Evolutionary conservation across 1,284 basidiomycete genomes (phyloP).

Genomic region (Cutaneotrichosporon dermatis): DNA sequence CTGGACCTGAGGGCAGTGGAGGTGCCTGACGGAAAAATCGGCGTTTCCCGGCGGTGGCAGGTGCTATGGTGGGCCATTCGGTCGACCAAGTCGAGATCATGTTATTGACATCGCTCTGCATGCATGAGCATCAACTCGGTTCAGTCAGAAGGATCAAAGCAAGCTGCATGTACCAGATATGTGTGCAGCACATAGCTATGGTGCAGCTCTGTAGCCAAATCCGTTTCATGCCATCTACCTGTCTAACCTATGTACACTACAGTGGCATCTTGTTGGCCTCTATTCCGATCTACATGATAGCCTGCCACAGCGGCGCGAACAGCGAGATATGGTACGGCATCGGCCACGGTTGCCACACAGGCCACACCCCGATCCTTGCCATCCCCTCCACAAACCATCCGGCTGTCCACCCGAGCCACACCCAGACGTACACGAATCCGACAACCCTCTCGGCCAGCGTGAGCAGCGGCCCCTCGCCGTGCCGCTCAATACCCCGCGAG

Average conservation of each 20-base stretch:
- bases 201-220: too few relatives aligned
- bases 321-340: background rate
- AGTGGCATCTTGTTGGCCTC: background rate
- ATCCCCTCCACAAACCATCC: slow-evolving; percentile 36
- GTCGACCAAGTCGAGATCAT: too few relatives aligned
- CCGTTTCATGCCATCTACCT: too few relatives aligned
- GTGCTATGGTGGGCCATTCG: too few relatives aligned
- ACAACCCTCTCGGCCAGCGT: slow-evolving; percentile 24
- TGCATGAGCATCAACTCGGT: background rate
- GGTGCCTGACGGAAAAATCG: slow-evolving; percentile 7
- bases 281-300: background rate
- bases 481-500: background rate
- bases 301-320: background rate
- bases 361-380: slow-evolving; percentile 25
- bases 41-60: slow-evolving; percentile 3
- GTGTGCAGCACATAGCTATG: too few relatives aligned
- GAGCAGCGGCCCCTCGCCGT: slow-evolving; percentile 20
- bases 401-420: slow-evolving; percentile 41
- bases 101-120: background rate
- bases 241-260: background rate
- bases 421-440: slow-evolving; percentile 41
- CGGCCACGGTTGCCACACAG: background rate
- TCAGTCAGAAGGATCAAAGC: too few relatives aligned
- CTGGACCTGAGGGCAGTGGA: slow-evolving; percentile 1
- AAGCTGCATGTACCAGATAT: too few relatives aligned